Percentiles rank a stretch among this genome's conserved stretches.
Conservation (phyloP, 441 rosid species). For the Bocquillonia castaneifolia region DNA sequence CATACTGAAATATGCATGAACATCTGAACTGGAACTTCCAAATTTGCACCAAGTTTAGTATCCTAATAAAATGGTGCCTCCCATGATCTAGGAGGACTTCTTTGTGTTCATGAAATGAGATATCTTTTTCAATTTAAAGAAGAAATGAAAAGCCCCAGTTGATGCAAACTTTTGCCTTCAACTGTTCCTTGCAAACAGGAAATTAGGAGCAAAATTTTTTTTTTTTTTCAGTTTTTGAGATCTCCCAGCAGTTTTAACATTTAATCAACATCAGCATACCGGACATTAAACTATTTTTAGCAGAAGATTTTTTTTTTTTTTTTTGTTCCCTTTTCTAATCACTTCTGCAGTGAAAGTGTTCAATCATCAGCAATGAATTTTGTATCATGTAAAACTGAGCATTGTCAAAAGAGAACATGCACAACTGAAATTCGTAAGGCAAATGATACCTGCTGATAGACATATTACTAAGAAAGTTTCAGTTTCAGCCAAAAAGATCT, state of each 20-base stretch:
- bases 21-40: background rate
- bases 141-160: background rate
- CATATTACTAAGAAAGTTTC: background rate
- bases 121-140: background rate
- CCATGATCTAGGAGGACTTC: background rate
- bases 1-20: background rate
- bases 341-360: constrained; percentile 3
- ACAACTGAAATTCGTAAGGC: background rate
- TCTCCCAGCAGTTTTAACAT: background rate
- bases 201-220: background rate
- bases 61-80: background rate
- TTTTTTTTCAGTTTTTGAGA: background rate
- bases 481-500: background rate
- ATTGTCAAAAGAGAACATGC: background rate
- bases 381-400: no score
- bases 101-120: background rate
- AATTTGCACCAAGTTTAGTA: background rate
- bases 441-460: background rate
- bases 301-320: background rate
- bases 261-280: background rate
- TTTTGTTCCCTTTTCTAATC: background rate
- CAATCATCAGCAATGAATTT: background rate
- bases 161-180: background rate
- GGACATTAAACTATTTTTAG: background rate
- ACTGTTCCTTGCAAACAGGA: background rate